Conservation (phyloP, 1,284 basidiomycete species). For the Neolentinus lepideus region DNA sequence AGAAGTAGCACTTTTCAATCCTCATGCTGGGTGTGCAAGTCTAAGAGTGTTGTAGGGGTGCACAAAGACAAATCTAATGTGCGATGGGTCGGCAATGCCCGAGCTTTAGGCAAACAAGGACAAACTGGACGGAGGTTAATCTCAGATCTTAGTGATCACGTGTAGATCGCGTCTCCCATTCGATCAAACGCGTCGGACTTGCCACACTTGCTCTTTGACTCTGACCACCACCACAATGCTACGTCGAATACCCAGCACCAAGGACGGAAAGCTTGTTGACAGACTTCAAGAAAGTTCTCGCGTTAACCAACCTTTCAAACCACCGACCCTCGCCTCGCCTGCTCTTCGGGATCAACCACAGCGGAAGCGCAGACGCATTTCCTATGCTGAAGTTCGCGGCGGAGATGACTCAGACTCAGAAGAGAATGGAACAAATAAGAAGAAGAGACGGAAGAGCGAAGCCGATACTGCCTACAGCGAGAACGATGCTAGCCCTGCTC, state of each 20-base stretch:
- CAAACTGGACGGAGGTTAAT: no score
- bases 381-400: conserved; percentile 64
- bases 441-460: conserved; percentile 47
- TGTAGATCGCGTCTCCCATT: no score
- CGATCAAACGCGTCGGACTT: no score
- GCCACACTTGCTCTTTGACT: neutral
- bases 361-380: conserved; percentile 78
- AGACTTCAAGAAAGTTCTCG: conserved; percentile 63
- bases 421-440: conserved; percentile 41
- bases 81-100: neutral
- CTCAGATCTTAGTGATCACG: no score
- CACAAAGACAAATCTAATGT: neutral
- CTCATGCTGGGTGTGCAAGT: conserved; percentile 42
- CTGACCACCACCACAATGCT: conserved; percentile 38
- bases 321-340: conserved; percentile 45
- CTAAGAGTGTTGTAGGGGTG: neutral
- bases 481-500: conserved; percentile 23
- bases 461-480: conserved; percentile 34
- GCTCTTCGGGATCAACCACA: conserved; percentile 55
- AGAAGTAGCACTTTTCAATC: conserved; percentile 89
- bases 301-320: conserved; percentile 76
- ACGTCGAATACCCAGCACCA: conserved; percentile 57
- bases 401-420: conserved; percentile 43
- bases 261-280: conserved; percentile 59
- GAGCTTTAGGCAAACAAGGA: no score